A percentile compares a stretch with the other conserved stretches of the same genome.
phyloP scores from a whole-genome alignment of 169 alveolate genomes.

The Cryptosporidium canis region DNA sequence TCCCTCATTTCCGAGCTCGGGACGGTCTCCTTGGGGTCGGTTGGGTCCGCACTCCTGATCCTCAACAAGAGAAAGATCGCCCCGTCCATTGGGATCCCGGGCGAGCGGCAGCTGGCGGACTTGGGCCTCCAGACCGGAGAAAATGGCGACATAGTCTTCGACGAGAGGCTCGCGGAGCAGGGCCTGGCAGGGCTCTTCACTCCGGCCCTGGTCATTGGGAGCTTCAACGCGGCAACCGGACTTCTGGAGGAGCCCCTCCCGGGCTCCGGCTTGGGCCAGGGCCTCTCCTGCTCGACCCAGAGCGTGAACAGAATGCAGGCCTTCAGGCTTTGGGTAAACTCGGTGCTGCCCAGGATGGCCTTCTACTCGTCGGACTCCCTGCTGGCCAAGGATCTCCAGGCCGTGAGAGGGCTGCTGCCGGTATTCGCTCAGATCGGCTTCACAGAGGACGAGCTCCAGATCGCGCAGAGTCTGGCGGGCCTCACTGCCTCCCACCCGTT shows the following conservation, averaged over 20 bases:
- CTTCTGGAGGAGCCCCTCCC: not conserved
- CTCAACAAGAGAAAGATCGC: not conserved
- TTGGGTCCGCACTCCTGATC: constrained; percentile 13
- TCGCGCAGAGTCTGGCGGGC: not conserved
- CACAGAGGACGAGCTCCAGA: not conserved
- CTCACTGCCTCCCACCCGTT: not conserved
- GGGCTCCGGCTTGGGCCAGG: not conserved
- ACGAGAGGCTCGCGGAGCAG: not conserved
- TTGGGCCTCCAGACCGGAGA: not conserved
- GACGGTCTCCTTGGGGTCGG: not conserved
- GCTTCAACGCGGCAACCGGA: constrained; percentile 1
- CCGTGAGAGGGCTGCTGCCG: not conserved
- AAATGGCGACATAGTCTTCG: constrained; percentile 17
- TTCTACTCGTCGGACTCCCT: constrained; percentile 9
- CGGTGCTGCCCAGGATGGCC: constrained; percentile 8
- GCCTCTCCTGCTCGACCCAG: not conserved
- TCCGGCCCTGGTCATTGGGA: constrained; percentile 19
- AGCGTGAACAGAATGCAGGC: constrained; percentile 62
- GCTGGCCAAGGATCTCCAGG: not conserved
- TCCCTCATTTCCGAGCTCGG: constrained; percentile 8
- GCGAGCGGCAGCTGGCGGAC: not conserved
- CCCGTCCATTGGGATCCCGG: not conserved
- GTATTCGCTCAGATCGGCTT: not conserved
- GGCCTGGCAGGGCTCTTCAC: not conserved
- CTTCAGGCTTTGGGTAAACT: constrained; percentile 51